Conservation (phyloP, 192 early-diverging fungal genomes). For the Mortierella claussenii region DNA sequence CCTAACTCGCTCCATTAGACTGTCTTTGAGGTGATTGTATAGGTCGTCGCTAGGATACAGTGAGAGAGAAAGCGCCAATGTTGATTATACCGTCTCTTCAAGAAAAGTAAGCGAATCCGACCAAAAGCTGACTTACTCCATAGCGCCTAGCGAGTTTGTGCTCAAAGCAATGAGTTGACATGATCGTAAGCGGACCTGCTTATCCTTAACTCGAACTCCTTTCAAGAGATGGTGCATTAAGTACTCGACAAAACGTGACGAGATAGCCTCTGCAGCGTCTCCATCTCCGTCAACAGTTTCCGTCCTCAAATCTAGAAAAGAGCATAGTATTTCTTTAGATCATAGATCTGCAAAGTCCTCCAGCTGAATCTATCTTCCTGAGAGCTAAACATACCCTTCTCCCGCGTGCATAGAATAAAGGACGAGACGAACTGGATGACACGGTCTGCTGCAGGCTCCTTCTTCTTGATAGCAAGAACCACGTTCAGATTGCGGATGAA, state of each 20-base stretch:
- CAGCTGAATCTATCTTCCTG: neutral
- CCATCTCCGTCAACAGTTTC: slow-evolving; percentile 47
- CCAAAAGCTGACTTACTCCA: slow-evolving; percentile 65
- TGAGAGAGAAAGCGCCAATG: neutral
- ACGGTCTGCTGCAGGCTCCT: slow-evolving; percentile 74
- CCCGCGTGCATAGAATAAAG: slow-evolving; percentile 76
- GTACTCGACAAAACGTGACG: slow-evolving; percentile 75
- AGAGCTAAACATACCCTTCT: slow-evolving; percentile 58
- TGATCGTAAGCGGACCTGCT: slow-evolving; percentile 76
- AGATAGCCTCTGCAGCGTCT: slow-evolving; percentile 62
- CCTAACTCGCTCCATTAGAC: slow-evolving; percentile 74
- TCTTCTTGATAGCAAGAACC: slow-evolving; percentile 78
- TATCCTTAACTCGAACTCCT: slow-evolving; percentile 85
- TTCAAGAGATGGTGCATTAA: slow-evolving; percentile 76
- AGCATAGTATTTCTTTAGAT: neutral
- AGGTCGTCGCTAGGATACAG: slow-evolving; percentile 81
- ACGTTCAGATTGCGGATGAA: slow-evolving; percentile 85
- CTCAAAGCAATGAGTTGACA: slow-evolving; percentile 82
- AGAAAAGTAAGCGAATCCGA: too few relatives aligned
- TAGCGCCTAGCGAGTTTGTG: slow-evolving; percentile 76
- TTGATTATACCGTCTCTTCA: too few relatives aligned
- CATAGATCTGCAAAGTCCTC: neutral
- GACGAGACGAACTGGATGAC: slow-evolving; percentile 78
- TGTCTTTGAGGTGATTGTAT: slow-evolving; percentile 72
- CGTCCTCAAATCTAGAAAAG: slow-evolving; percentile 31